phyloP scores from a whole-genome alignment of 1,139 yeast genomes.

The Kurtzmaniella quercitrusa region DNA sequence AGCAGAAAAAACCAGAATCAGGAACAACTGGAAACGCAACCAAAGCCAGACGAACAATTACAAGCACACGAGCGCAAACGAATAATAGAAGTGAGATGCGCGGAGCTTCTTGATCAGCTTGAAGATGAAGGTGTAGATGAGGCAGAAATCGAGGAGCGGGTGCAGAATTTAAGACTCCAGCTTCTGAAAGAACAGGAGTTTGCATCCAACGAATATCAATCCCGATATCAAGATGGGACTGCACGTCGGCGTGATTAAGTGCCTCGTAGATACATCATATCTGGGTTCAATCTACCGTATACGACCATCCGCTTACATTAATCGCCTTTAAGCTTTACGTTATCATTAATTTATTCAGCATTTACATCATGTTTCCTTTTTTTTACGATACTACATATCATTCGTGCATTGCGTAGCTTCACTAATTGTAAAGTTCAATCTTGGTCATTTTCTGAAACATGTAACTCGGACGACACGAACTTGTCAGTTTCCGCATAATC shows the following conservation, averaged over 20 bases:
- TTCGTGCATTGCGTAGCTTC: too few relatives aligned
- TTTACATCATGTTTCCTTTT: too few relatives aligned
- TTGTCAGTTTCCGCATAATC: too few relatives aligned
- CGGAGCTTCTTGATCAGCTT: conserved; percentile 50
- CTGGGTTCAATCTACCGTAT: too few relatives aligned
- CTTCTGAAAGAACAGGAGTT: conserved; percentile 15
- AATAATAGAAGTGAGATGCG: conserved; percentile 49
- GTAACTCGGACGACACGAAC: too few relatives aligned
- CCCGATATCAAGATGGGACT: not conserved
- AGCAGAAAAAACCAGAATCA: conserved; percentile 19
- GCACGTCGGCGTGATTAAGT: not conserved
- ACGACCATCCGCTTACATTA: too few relatives aligned
- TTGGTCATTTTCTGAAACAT: too few relatives aligned
- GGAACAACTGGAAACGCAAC: not conserved
- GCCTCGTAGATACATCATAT: too few relatives aligned
- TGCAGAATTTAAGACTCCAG: conserved; percentile 21
- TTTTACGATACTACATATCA: too few relatives aligned
- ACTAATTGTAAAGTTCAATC: too few relatives aligned
- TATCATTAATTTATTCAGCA: too few relatives aligned
- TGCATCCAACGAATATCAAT: not conserved
- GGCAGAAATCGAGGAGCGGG: conserved; percentile 20
- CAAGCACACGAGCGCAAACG: conserved; percentile 46
- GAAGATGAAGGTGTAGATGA: conserved; percentile 46
- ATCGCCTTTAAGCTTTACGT: too few relatives aligned
- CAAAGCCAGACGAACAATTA: conserved; percentile 27